Conservation (phyloP, 768 basidiomycete genomes). For the Podaxis rugospora region DNA sequence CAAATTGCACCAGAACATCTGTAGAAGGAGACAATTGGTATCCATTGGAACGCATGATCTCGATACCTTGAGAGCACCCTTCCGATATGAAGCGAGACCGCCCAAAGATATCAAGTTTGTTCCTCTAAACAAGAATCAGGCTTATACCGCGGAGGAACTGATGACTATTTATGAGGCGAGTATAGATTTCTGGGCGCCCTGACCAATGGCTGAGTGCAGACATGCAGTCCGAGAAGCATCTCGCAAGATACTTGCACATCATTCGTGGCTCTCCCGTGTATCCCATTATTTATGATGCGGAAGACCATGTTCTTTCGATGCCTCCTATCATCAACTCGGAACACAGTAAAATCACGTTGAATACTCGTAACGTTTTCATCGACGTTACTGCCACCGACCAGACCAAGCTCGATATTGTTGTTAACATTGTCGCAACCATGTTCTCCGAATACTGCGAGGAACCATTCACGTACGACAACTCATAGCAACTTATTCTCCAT, state of each 20-base stretch:
- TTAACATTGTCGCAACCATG: slow-evolving; percentile 95
- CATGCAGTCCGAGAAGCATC: slow-evolving; percentile 82
- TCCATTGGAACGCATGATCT: slow-evolving; percentile 98
- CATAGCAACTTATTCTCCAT: neutral
- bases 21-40: slow-evolving; percentile 83
- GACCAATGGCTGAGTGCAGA: neutral
- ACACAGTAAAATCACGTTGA: slow-evolving; percentile 93
- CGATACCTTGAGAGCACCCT: slow-evolving; percentile 82
- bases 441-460: slow-evolving; percentile 94
- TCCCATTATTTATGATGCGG: slow-evolving; percentile 93
- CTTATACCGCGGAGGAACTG: slow-evolving; percentile 82
- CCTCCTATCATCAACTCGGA: slow-evolving; percentile 98
- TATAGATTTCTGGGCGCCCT: neutral
- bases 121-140: slow-evolving; percentile 76
- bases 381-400: slow-evolving; percentile 96
- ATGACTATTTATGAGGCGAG: slow-evolving; percentile 92
- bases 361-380: slow-evolving; percentile 93
- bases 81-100: slow-evolving; percentile 77
- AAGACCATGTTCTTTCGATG: slow-evolving; percentile 89
- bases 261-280: slow-evolving; percentile 95
- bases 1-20: slow-evolving; percentile 96
- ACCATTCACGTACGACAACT: slow-evolving; percentile 76
- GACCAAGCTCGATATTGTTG: slow-evolving; percentile 93
- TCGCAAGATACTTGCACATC: slow-evolving; percentile 85
- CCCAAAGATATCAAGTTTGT: slow-evolving; percentile 91